These are phyloP conservation scores for Hanseniaspora mollemarum DNA, from an alignment of 805 yeast species.

Conservation along the genomic window DNA sequence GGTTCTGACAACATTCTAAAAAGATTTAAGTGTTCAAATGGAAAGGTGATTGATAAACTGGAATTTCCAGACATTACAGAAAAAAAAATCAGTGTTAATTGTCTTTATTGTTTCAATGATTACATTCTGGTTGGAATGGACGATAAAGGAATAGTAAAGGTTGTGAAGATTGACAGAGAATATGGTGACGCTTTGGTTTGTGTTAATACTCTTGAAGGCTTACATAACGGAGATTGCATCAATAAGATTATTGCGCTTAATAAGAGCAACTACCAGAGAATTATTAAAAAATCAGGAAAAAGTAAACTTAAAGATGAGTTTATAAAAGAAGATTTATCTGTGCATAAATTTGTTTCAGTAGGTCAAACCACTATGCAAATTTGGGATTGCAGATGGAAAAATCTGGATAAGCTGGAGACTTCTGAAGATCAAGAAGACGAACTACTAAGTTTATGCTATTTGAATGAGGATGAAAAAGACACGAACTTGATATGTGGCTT, in stretches of 20 bases:
- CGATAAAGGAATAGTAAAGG: slow-evolving; percentile 53
- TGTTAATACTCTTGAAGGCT: not conserved
- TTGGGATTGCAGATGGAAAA: slow-evolving; percentile 49
- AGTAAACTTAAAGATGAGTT: slow-evolving; percentile 7
- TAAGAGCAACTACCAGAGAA: slow-evolving; percentile 38
- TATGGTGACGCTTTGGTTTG: not conserved
- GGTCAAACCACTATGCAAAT: slow-evolving; percentile 76
- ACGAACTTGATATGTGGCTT: slow-evolving; percentile 61
- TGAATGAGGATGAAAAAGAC: slow-evolving; percentile 51
- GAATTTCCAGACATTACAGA: slow-evolving; percentile 17
- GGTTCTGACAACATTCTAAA: slow-evolving; percentile 77
- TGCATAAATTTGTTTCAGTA: slow-evolving; percentile 64
- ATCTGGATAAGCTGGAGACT: slow-evolving; percentile 41
- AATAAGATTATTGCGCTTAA: slow-evolving; percentile 40
- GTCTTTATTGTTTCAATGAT: slow-evolving; percentile 9
- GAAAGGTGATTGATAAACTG: slow-evolving; percentile 58
- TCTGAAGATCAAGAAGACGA: slow-evolving; percentile 94
- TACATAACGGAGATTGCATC: slow-evolving; percentile 51
- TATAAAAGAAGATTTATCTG: slow-evolving; percentile 37
- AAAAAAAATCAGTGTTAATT: not conserved
- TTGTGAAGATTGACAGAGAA: slow-evolving; percentile 36
- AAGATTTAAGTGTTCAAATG: slow-evolving; percentile 57
- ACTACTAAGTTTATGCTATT: slow-evolving; percentile 59
- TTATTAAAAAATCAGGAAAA: slow-evolving; percentile 27
- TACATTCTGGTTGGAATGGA: slow-evolving; percentile 12